Percentiles rank a stretch among this genome's conserved stretches.
Conservation (phyloP, 306 rosid species). For the Ormosia emarginata region DNA sequence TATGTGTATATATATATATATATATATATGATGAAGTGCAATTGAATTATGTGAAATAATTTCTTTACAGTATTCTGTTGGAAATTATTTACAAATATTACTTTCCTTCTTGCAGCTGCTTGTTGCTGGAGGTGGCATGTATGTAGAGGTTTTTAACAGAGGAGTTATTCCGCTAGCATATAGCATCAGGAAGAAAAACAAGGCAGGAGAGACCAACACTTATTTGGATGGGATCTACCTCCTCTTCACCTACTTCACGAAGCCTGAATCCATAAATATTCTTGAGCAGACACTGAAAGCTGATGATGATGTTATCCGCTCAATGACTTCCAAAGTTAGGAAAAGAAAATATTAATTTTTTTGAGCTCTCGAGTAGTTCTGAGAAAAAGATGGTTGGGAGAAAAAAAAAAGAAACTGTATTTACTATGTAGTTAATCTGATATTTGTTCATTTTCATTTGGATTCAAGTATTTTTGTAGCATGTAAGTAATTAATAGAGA, state of each 20-base stretch:
- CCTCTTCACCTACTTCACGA: slow-evolving; percentile 79
- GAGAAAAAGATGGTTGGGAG: slow-evolving; percentile 6
- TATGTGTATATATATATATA: too few species aligned
- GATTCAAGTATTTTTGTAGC: slow-evolving; percentile 21
- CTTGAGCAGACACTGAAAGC: slow-evolving; percentile 54
- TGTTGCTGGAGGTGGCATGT: slow-evolving; percentile 99
- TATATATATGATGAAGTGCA: not conserved
- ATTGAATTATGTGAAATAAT: not conserved
- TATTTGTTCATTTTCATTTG: not conserved
- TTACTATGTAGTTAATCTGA: not conserved
- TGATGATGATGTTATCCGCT: slow-evolving; percentile 71
- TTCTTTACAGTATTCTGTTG: not conserved
- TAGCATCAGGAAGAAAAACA: slow-evolving; percentile 76
- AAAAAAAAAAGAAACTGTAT: slow-evolving; percentile 20
- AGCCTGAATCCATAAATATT: slow-evolving; percentile 56
- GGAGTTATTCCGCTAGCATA: slow-evolving; percentile 83
- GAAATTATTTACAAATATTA: not conserved
- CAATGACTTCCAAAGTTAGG: slow-evolving; percentile 65
- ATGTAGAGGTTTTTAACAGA: slow-evolving; percentile 88
- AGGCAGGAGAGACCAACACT: slow-evolving; percentile 79
- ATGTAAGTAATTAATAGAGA: slow-evolving; percentile 18
- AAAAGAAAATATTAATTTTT: slow-evolving; percentile 63
- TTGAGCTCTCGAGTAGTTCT: slow-evolving; percentile 10
- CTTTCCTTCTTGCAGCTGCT: slow-evolving; percentile 65
- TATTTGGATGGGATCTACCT: slow-evolving; percentile 91